Base-by-base conservation (phyloP, 176 grass and related monocot genomes). In the Triticum turgidum region DNA sequence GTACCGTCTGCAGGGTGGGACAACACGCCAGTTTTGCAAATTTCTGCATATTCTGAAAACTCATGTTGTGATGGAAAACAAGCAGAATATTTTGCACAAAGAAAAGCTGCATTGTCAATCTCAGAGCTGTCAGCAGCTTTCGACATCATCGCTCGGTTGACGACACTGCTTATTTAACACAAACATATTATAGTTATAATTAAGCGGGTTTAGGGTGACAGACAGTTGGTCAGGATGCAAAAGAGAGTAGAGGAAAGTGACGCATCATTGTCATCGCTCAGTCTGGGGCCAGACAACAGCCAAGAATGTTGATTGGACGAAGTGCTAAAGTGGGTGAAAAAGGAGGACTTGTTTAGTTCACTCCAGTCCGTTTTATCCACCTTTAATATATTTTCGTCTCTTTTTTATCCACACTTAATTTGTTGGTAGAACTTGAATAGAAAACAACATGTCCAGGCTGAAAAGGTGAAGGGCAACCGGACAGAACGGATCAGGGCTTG, bases 201-300 rank as follows among this genome's bases (percentile, higher is more conserved):
- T 17, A 13, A 17, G 49, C 14, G 49, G 1, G 13, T 14, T 14
- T 51, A 15, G 4, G 47, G 49, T 52, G 49, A 0, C 0, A 52
- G 21, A 39, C 65, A 73, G 87, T 84, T 72, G 27, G 59, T 66
- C 66, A 67, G 76, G 67, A 42, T 21, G 77, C 68, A 88, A 70
- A 79, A 37, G 49, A 15, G 11, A 63, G 38, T 54, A 52, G 63
- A 65, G 17, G 20, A 84, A 81, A 74, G 61, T 68, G 56, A 81
- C 27, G 59, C 67, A 33, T 15, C 5, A 52, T 52, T 15, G 49
- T 52, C 1, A 15, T 74, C 18, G 41, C 67, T 74, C 18, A 5
- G 2, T 27, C 4, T 61, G 44, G 82, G 52, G 52, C 52, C 17
- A 17, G 64, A 52, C 54, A 84, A 27, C 65, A 18, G 76, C 32